phyloP scores from a whole-genome alignment of 1,284 basidiomycete genomes.

The Leccinum angustisporum region DNA sequence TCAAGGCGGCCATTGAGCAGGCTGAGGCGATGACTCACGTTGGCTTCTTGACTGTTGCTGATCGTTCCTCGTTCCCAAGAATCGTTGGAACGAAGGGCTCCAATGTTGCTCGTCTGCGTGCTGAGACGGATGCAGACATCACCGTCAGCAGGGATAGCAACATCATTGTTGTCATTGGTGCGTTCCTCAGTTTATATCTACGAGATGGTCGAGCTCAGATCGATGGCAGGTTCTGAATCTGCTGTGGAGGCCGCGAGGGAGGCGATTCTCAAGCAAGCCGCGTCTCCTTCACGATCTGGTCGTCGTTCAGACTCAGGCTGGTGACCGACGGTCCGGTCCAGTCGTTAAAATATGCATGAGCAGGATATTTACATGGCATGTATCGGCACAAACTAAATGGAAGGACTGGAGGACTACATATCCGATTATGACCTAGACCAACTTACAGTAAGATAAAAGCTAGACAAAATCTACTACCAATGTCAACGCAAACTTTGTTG shows the following conservation, averaged over 20 bases:
- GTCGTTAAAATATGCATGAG: background rate
- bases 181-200: slow-evolving; percentile 29
- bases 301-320: slow-evolving; percentile 38
- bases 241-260: slow-evolving; percentile 78
- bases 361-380: slow-evolving; percentile 29
- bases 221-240: slow-evolving; percentile 58
- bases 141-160: slow-evolving; percentile 84
- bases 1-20: slow-evolving; percentile 71
- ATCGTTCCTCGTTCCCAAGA: slow-evolving; percentile 76
- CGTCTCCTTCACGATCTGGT: slow-evolving; percentile 45
- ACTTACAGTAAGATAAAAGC: background rate
- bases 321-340: background rate
- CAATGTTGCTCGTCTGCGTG: slow-evolving; percentile 82
- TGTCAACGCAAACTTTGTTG: background rate
- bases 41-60: slow-evolving; percentile 75
- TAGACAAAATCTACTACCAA: background rate
- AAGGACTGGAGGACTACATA: slow-evolving; percentile 10
- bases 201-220: slow-evolving; percentile 6
- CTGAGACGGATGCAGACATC: slow-evolving; percentile 87
- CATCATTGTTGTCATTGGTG: slow-evolving; percentile 82
- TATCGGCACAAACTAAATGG: slow-evolving; percentile 31
- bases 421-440: background rate
- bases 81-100: slow-evolving; percentile 87
- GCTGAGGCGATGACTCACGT: slow-evolving; percentile 74
- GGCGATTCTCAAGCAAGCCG: slow-evolving; percentile 71